Evolutionary conservation across 1,284 basidiomycete genomes (phyloP).

Genomic region (Kalmanozyma brasiliensis): DNA sequence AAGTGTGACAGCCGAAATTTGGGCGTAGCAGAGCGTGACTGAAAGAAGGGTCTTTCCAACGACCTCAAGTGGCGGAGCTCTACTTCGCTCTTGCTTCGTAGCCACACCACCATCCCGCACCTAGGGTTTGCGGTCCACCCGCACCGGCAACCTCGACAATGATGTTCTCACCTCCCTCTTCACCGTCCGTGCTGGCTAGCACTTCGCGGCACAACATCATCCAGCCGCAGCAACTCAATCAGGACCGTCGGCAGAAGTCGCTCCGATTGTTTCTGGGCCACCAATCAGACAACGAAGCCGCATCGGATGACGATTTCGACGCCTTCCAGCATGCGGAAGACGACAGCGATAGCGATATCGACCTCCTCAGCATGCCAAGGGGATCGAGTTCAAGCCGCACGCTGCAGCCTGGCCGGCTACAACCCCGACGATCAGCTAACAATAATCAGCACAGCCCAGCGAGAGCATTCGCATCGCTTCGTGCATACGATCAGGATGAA

Average conservation of each 20-base stretch:
- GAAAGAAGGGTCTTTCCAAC: neutral
- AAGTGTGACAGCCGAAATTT: conserved; percentile 6
- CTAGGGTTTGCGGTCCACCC: neutral
- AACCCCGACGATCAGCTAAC: neutral
- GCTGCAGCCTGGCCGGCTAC: conserved; percentile 17
- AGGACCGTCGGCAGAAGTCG: conserved; percentile 29
- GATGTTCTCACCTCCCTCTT: conserved; percentile 40
- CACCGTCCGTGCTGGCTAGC: conserved; percentile 43
- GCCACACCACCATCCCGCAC: conserved; percentile 1
- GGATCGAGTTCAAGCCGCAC: conserved; percentile 5
- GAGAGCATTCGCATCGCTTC: neutral
- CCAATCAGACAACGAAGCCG: conserved; percentile 31
- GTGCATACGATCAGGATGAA: conserved; percentile 14
- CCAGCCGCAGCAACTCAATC: conserved; percentile 9
- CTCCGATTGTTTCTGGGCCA: conserved; percentile 41
- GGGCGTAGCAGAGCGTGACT: conserved; percentile 11
- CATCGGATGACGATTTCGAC: conserved; percentile 15
- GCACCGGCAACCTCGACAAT: neutral
- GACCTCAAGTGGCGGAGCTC: too few species aligned
- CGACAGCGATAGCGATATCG: conserved; percentile 16
- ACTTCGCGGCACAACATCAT: conserved; percentile 46
- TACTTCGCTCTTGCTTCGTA: too few species aligned
- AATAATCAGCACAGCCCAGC: neutral
- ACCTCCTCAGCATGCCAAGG: neutral
- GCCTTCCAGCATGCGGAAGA: neutral